Evolutionary conservation across 2,329 filamentous ascomycete species (phyloP).

Genomic region (Aureobasidium musti): DNA sequence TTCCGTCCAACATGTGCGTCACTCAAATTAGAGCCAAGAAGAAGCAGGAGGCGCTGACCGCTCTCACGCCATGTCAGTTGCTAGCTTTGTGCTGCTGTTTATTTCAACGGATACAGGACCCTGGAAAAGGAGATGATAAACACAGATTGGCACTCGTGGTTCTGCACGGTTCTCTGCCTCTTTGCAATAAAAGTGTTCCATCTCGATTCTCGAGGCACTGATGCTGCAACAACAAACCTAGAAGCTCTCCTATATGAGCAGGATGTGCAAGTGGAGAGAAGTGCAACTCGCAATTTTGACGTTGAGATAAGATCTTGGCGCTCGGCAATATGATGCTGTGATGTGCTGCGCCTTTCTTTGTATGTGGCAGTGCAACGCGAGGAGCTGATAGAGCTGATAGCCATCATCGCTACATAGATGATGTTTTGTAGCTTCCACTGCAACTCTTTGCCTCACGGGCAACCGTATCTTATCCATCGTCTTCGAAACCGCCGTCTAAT

Average conservation of each 20-base stretch:
- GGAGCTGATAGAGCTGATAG: background rate
- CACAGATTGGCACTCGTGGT: background rate
- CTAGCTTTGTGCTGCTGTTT: conserved; percentile 17
- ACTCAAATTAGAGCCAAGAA: conserved; percentile 26
- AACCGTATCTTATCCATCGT: conserved; percentile 25
- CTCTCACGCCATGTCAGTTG: conserved; percentile 26
- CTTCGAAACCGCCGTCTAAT: conserved; percentile 1
- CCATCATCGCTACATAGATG: background rate
- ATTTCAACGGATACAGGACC: background rate
- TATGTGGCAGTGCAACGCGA: conserved; percentile 13
- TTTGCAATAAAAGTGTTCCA: background rate
- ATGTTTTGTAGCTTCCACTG: conserved; percentile 1
- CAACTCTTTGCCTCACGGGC: background rate
- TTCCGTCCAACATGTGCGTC: conserved; percentile 16
- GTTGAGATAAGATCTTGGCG: conserved; percentile 18
- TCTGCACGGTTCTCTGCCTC: background rate
- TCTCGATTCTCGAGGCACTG: background rate
- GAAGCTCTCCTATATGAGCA: background rate
- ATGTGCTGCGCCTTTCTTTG: background rate
- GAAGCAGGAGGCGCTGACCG: conserved; percentile 21
- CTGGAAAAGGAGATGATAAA: background rate
- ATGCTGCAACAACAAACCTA: background rate
- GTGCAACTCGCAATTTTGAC: conserved; percentile 23
- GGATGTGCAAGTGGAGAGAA: background rate
- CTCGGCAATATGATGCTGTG: conserved; percentile 2